phyloP scores from a whole-genome alignment of 257 asterid genomes.

The Solanum tacnaense region DNA sequence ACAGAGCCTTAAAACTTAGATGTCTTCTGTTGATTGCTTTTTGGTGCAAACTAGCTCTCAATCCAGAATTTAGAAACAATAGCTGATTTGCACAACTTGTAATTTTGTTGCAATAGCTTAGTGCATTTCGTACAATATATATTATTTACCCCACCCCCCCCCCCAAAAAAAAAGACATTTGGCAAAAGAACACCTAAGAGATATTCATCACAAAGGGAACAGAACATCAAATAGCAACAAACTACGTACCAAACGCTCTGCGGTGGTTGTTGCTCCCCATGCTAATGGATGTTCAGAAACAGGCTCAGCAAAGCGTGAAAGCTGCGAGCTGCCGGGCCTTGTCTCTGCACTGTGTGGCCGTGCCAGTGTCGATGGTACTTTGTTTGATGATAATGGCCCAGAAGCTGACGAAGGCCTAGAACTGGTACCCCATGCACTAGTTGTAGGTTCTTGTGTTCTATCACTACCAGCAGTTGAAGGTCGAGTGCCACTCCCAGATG shows the following conservation, averaged over 20 bases:
- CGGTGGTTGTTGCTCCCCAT: slow-evolving; percentile 46
- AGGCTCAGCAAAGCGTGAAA: slow-evolving; percentile 86
- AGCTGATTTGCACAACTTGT: background rate
- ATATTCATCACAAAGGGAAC: background rate
- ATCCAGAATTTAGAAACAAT: background rate
- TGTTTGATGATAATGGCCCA: slow-evolving; percentile 71
- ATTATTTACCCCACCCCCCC: background rate
- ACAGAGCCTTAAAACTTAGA: background rate
- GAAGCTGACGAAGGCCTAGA: slow-evolving; percentile 97
- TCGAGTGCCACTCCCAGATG: slow-evolving; percentile 90
- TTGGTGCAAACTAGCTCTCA: background rate
- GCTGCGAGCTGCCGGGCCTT: slow-evolving; percentile 84
- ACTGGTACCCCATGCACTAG: slow-evolving; percentile 67
- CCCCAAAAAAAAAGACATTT: background rate
- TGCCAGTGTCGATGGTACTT: slow-evolving; percentile 46
- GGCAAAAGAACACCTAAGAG: background rate
- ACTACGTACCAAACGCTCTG: slow-evolving; percentile 66
- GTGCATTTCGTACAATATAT: background rate
- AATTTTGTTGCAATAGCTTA: background rate
- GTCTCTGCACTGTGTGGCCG: slow-evolving; percentile 97
- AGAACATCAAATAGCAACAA: background rate
- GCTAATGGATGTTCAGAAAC: slow-evolving; percentile 40
- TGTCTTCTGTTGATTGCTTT: background rate
- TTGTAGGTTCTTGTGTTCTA: slow-evolving; percentile 46
- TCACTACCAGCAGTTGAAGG: slow-evolving; percentile 95